Evolutionary conservation across 108 stramenopile species (phyloP).

Genomic region (Discostella stelligeroides): DNA sequence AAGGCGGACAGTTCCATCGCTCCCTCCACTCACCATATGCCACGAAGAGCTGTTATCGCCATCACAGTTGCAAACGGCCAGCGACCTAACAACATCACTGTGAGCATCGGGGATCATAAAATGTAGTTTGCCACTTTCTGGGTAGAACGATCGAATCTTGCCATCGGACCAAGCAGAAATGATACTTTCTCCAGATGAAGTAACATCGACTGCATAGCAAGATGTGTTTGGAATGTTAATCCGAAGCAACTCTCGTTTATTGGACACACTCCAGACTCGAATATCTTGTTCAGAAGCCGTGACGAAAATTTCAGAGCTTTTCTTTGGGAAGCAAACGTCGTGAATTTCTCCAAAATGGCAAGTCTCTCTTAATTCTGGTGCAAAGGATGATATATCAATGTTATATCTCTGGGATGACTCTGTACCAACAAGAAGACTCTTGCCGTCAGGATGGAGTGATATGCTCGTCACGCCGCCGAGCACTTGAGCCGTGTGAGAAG

Average conservation of each 20-base stretch:
- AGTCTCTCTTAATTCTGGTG: constrained; percentile 74
- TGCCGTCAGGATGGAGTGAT: constrained; percentile 52
- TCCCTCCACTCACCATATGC: constrained; percentile 79
- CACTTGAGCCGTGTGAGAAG: constrained; percentile 59
- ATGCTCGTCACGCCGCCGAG: constrained; percentile 84
- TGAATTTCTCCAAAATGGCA: constrained; percentile 82
- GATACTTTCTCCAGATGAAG: constrained; percentile 65
- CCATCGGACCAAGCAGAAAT: constrained; percentile 89
- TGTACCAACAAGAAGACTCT: constrained; percentile 69
- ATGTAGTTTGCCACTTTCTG: constrained; percentile 83
- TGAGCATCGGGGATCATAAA: constrained; percentile 85
- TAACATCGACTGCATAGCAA: constrained; percentile 77
- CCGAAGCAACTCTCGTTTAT: constrained; percentile 79
- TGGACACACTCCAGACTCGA: constrained; percentile 80
- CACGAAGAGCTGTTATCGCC: constrained; percentile 49
- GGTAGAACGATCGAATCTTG: constrained; percentile 88
- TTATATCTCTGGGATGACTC: constrained; percentile 66
- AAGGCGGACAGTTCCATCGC: constrained; percentile 83
- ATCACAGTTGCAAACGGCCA: constrained; percentile 66
- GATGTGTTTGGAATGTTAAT: constrained; percentile 89
- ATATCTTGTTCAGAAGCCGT: constrained; percentile 80
- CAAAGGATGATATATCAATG: constrained; percentile 65
- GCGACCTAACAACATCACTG: constrained; percentile 75
- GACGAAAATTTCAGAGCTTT: constrained; percentile 80
- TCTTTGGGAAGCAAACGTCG: constrained; percentile 73